These are phyloP conservation scores for Zoysia pacifica DNA, from an alignment of 176 grass and related monocot genomes.

Conservation along the genomic window DNA sequence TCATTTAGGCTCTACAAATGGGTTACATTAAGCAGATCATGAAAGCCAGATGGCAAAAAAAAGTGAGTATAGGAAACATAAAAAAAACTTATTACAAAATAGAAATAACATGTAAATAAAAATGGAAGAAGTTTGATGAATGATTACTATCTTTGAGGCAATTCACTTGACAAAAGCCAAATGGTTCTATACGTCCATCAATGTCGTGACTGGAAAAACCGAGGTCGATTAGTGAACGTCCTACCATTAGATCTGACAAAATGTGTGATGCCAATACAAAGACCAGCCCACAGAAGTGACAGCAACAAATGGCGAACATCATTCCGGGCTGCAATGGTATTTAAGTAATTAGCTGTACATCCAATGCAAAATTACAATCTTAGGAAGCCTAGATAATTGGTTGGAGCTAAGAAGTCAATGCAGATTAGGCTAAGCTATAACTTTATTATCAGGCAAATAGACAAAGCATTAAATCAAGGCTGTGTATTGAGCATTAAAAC, in stretches of 20 bases:
- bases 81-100: conserved; percentile 28
- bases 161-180: not conserved
- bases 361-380: not conserved
- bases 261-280: conserved; percentile 70
- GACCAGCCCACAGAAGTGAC: conserved; percentile 79
- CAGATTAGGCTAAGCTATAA: not conserved
- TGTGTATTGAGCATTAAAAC: not conserved
- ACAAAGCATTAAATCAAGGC: conserved; percentile 2
- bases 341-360: conserved; percentile 23
- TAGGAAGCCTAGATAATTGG: not conserved
- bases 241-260: conserved; percentile 80
- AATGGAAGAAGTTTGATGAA: conserved; percentile 29
- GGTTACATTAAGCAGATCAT: not conserved
- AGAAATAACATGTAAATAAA: not conserved
- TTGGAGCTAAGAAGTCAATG: not conserved
- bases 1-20: not conserved
- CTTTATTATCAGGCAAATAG: not conserved
- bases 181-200: conserved; percentile 25
- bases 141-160: not conserved
- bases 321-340: conserved; percentile 62
- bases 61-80: not conserved
- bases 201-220: conserved; percentile 54
- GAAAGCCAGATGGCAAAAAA: not conserved
- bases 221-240: conserved; percentile 79
- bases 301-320: conserved; percentile 69